Base-by-base conservation (phyloP, 306 rosid genomes). In the Cicer judaicum region DNA sequence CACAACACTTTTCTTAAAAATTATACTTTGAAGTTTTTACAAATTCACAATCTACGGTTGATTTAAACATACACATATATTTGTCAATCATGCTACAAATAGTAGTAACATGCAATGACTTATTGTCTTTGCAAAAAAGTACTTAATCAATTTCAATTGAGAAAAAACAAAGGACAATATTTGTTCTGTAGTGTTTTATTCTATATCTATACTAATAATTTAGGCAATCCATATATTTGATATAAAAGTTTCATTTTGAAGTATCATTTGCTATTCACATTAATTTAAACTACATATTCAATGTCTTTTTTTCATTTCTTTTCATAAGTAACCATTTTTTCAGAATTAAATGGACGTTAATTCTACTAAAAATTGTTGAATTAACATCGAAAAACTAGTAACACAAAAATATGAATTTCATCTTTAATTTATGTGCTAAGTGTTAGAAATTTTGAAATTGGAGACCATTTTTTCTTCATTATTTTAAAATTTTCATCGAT, bases 111-210 rank as follows among this genome's bases (percentile, higher is more conserved):
- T 62, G 68, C 46, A 62, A 38, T 62, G 47, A 61, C 38, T 14
- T 39, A 7, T 14, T 16, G 13, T 13, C 12, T 63, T 39, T 63
- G 29, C 47, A 7, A 73, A 39, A 39, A 46, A n/a, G 44, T 2
- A n/a, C 56, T 38, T 36, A n/a, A 36, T 71, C 10, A 68, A 24
- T 55, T 61, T 71, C 7, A 68, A 40, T 55, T 5, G 12, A 29
- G 5, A 29, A 29, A 29, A 29, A 29, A 29, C 13, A 47, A 56
- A 29, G 38, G 18, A 34, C 8, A 47, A 3, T 3, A 13, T 39
- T 75, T 47, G 18, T 42, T 0, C 14, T 47, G 69, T n/a, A 29
- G n/a, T 36, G 62, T 34, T 29, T 29, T 29, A 29, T 29, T 29
- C 34, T 29, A 29, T 29, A 29, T 29, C 34, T 29, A 29, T 29